Evolutionary conservation across 176 grass and related monocot species (phyloP), one percentile per base, ranked within the genome.

Genomic region (Paspalum vaginatum): DNA sequence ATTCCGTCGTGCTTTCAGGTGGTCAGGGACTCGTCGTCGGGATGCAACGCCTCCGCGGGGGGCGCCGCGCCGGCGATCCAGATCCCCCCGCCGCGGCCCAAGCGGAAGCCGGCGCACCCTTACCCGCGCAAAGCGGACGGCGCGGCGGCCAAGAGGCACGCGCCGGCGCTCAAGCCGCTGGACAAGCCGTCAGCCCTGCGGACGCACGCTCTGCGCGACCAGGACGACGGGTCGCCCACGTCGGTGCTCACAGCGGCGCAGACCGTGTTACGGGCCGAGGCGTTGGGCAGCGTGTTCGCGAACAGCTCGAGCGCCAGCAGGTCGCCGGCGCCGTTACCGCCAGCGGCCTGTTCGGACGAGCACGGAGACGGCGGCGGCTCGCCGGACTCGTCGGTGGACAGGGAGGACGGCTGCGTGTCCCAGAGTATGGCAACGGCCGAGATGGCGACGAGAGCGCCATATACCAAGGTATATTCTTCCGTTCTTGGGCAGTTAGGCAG

Each of bases 21-120:
- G 25, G 81, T 49, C 60, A 80, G 88, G 56, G 92, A 91, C 70
- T 91, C 92, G 4, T 78, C 92, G 18, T 78, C 86, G 5, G 78
- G 87, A 20, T 77, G 51, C 58, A 70, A 53, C 81, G 44, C 41
- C 25, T 51, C 79, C 40, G 20, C 76, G 14, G 64, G 85, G 43
- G 84, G 83, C 49, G 83, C 72, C 4, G 27, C 62, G 12, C 79
- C 78, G 46, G 63, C 81, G 39, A 93, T 98, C 70, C 89, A 93
- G 80, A 95, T 98, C 65, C 95, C 95, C 13, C 95, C 92, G 39
- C 95, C 95, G 73, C 90, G 95, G 48, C 95, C 95, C 5, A 98
- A 98, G 90, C 91, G 90, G 84, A 98, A 98, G 17, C 92, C 92
- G 11, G 16, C 84, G 5, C 88, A 62, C 66, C 95, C 92, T 15